Evolutionary conservation across 2,329 filamentous ascomycete genomes (phyloP).

Genomic region (Botrytis tulipae): DNA sequence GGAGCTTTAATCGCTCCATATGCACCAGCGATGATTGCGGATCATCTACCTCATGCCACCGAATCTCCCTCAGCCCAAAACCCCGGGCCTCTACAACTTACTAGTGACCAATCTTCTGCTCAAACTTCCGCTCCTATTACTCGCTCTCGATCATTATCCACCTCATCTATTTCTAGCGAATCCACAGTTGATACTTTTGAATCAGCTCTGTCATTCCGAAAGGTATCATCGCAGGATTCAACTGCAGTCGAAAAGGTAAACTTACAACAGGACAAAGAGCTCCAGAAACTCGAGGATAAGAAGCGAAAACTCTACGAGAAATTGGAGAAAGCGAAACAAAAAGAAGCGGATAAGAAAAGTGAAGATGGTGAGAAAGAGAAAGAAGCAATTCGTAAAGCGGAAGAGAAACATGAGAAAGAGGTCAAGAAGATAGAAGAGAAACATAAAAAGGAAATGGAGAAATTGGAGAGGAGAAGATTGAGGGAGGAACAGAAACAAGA

Average conservation of each 20-base stretch:
- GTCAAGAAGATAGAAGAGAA: conserved; percentile 65
- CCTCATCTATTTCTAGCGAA: conserved; percentile 42
- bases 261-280: conserved; percentile 58
- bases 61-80: conserved; percentile 31
- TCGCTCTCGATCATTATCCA: conserved; percentile 27
- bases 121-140: conserved; percentile 30
- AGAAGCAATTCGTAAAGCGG: conserved; percentile 53
- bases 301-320: conserved; percentile 63
- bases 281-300: conserved; percentile 61
- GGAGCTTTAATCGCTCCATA: conserved; percentile 47
- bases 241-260: conserved; percentile 33
- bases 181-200: conserved; percentile 50
- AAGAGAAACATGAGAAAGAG: conserved; percentile 62
- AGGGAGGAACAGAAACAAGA: conserved; percentile 61
- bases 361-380: conserved; percentile 52
- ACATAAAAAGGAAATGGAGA: conserved; percentile 61
- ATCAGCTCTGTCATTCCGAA: conserved; percentile 43
- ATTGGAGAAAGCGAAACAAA: conserved; percentile 54
- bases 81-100: conserved; percentile 35
- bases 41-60: conserved; percentile 35
- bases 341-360: conserved; percentile 44
- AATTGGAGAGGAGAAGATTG: conserved; percentile 61
- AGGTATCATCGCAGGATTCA: conserved; percentile 43
- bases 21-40: conserved; percentile 30
- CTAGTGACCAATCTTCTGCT: conserved; percentile 26